Evolutionary conservation across 768 basidiomycete genomes (phyloP).

Genomic region (Tulasnella sp.): DNA sequence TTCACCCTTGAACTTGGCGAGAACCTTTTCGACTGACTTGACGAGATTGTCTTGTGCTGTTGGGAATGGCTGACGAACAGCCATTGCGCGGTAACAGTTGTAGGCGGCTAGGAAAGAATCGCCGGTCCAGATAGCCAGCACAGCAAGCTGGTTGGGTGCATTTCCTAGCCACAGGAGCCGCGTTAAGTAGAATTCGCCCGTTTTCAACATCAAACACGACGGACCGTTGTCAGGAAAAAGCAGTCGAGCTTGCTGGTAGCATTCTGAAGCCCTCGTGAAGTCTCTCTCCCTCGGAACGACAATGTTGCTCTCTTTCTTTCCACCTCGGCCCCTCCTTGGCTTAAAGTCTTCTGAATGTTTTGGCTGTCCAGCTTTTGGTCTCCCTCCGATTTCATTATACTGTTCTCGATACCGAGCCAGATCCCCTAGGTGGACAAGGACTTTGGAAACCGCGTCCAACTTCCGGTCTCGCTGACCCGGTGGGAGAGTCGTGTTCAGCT

Average conservation of each 20-base stretch:
- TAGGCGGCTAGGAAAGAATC: slow-evolving; percentile 72
- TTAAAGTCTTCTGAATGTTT: slow-evolving; percentile 13
- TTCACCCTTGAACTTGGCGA: slow-evolving; percentile 33
- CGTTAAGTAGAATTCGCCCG: no score
- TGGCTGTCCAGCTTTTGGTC: slow-evolving; percentile 44
- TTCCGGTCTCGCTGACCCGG: slow-evolving; percentile 46
- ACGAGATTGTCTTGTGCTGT: slow-evolving; percentile 79
- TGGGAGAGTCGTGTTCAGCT: slow-evolving; percentile 30
- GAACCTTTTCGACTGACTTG: slow-evolving; percentile 51
- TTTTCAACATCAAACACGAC: slow-evolving; percentile 9
- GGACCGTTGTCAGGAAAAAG: slow-evolving; percentile 77
- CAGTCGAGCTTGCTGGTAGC: slow-evolving; percentile 75
- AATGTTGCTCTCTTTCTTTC: slow-evolving; percentile 31
- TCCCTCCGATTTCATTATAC: slow-evolving; percentile 62
- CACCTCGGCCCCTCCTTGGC: slow-evolving; percentile 48
- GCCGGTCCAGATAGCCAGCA: slow-evolving; percentile 71
- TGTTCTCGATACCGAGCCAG: slow-evolving; percentile 88
- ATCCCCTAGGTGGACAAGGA: slow-evolving; percentile 85
- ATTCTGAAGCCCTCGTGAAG: slow-evolving; percentile 62
- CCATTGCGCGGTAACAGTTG: slow-evolving; percentile 87
- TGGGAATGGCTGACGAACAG: slow-evolving; percentile 75
- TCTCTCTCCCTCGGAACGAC: slow-evolving; percentile 45
- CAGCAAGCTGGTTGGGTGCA: slow-evolving; percentile 91
- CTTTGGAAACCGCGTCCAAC: slow-evolving; percentile 73
- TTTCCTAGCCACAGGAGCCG: slow-evolving; percentile 39